Conservation (phyloP, 176 grass and related monocot species). For the Aegilops bicornis region DNA sequence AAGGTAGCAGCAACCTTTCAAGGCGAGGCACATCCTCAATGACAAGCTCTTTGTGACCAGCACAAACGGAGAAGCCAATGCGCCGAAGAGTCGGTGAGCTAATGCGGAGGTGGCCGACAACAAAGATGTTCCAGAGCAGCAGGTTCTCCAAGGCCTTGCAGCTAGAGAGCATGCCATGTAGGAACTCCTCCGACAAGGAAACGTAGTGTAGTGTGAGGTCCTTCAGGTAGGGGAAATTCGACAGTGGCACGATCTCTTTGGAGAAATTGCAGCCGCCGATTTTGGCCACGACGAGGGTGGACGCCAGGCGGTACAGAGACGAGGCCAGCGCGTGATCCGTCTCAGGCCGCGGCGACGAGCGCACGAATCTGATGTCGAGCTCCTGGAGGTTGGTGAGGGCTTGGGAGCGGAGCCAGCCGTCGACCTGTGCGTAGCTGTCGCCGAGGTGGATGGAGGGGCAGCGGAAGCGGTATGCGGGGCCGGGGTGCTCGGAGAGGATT, state of each 20-base stretch:
- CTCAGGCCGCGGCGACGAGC: not conserved
- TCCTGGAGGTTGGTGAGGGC: slow-evolving; percentile 14
- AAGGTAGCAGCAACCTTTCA: not conserved
- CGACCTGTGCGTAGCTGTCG: not conserved
- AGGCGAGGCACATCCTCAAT: not conserved
- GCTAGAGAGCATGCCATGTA: not conserved
- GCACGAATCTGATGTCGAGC: not conserved
- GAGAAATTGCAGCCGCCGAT: not conserved
- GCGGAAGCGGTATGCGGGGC: not conserved
- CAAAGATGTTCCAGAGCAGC: not conserved
- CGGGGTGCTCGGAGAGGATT: slow-evolving; percentile 1
- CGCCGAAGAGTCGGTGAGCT: not conserved
- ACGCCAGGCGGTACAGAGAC: not conserved
- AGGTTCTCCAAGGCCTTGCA: not conserved
- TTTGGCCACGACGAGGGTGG: not conserved
- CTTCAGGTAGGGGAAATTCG: not conserved
- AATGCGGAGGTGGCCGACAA: not conserved
- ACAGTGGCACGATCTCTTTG: not conserved
- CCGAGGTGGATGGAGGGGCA: not conserved
- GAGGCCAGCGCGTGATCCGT: not conserved
- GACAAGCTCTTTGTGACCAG: not conserved
- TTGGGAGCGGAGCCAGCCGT: not conserved
- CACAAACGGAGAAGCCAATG: not conserved
- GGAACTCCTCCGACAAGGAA: not conserved
- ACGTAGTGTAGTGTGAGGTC: not conserved